Conservation (phyloP, 2,329 filamentous ascomycete species). For the Shiraia sp. region DNA sequence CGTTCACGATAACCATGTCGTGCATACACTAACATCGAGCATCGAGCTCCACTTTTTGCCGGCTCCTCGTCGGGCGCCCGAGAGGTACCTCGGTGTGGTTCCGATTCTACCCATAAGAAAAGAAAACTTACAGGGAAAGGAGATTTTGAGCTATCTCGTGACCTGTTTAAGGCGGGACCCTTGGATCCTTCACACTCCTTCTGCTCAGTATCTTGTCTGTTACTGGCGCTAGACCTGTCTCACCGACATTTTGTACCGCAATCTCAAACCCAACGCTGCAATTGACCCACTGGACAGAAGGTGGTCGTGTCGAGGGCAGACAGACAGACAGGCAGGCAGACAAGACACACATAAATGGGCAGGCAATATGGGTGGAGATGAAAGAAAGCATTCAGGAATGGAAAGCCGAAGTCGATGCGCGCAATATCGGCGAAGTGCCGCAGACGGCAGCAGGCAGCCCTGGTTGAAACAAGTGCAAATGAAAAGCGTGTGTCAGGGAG, state of each 20-base stretch:
- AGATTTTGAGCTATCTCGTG: too few species aligned
- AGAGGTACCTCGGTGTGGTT: too few species aligned
- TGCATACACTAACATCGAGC: too few species aligned
- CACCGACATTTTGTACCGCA: conserved; percentile 28
- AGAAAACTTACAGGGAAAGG: too few species aligned
- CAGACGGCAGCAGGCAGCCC: conserved; percentile 9
- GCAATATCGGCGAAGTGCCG: conserved; percentile 4
- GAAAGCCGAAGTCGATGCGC: background rate
- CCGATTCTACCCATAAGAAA: too few species aligned
- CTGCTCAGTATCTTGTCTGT: background rate
- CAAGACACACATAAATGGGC: too few species aligned
- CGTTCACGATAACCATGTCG: too few species aligned
- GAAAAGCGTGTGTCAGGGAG: conserved; percentile 1
- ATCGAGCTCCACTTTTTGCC: too few species aligned
- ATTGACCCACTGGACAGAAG: conserved; percentile 7
- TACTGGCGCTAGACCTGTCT: conserved; percentile 3
- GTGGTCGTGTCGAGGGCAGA: background rate
- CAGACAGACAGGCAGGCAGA: too few species aligned
- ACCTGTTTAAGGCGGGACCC: too few species aligned
- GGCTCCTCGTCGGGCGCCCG: too few species aligned
- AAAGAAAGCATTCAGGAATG: background rate
- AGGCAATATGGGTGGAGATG: conserved; percentile 19
- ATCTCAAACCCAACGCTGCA: background rate
- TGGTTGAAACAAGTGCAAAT: conserved; percentile 17
- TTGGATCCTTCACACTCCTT: conserved; percentile 51